Base-by-base conservation (phyloP, 1,139 yeast species). In the Magnusiomyces suaveolens region DNA sequence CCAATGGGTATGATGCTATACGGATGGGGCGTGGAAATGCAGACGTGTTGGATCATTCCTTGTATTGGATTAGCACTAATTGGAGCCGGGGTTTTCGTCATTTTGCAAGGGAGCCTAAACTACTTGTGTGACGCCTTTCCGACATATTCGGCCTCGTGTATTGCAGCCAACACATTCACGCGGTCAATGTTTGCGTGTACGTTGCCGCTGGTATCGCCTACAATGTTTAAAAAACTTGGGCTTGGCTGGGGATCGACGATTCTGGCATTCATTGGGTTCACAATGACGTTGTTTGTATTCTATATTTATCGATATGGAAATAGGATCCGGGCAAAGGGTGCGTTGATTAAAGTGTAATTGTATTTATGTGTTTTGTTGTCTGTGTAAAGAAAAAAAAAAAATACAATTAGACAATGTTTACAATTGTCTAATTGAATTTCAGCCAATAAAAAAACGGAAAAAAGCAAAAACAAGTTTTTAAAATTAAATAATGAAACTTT, bases 21-120 rank as follows among this genome's bases (percentile, higher is more conserved):
- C 63, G 94, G 87, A 2, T 87, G 95, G 92, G 81, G 92, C 0
- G 60, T 68, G 46, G 74, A 78, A 25, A 74, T 75, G 60, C 60
- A 71, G n/a, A 71, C 84, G 12, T 90, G 82, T 65, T 87, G 94
- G 94, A 78, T 85, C 56, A 86, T 78, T 1, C 87, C 95, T 0
- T 72, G 82, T 36, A 71, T 84, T 25, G 85, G 92, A 0, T 80
- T 86, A 41, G 71, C 75, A 3, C 74, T 87, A 23, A 76, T 81
- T 62, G 88, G 87, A 0, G 70, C 75, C 57, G 89, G 89, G 1
- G 75, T 82, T 61, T 79, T 84, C 59, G 72, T 79, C 62, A 75
- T 82, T 64, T 75, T 78, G 77, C 72, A 80, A 69, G 74, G 81
- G 64, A 69, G 78, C 63, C 68, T 85, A 57, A 76, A 79, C 56